A percentile compares a stretch with the other conserved stretches of the same genome.
Conservation (phyloP, 2,329 filamentous ascomycete species). For the Xylaria sp. region DNA sequence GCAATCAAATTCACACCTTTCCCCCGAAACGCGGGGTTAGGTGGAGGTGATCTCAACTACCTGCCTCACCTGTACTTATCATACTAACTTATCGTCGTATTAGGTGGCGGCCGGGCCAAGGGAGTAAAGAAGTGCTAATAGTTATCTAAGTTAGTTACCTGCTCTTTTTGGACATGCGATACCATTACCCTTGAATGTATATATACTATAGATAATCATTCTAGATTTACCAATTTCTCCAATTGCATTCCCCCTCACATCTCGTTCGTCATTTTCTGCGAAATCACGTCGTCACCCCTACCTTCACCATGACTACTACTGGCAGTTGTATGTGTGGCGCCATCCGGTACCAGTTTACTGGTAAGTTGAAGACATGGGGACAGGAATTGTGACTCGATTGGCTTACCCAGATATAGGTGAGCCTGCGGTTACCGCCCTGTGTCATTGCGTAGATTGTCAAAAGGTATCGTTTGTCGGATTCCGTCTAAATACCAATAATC, state of each 20-base stretch:
- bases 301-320: slow-evolving; percentile 23
- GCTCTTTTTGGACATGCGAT: slow-evolving; percentile 1
- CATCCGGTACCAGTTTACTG: slow-evolving; percentile 27
- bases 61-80: background rate
- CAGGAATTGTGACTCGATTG: background rate
- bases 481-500: background rate
- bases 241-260: background rate
- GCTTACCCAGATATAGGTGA: slow-evolving; percentile 24
- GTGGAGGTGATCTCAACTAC: slow-evolving; percentile 17
- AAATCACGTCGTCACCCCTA: background rate
- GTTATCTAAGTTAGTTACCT: background rate
- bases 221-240: background rate
- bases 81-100: background rate
- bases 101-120: background rate
- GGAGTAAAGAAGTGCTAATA: background rate
- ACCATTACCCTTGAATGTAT: background rate
- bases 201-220: background rate
- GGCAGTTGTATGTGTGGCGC: slow-evolving; percentile 29
- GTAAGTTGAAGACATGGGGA: slow-evolving; percentile 11
- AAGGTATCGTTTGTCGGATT: slow-evolving; percentile 6
- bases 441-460: slow-evolving; percentile 29
- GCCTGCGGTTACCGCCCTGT: slow-evolving; percentile 25
- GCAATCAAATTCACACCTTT: background rate
- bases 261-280: background rate
- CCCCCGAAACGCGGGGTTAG: slow-evolving; percentile 1